Percentiles rank a stretch among this genome's conserved stretches.
Evolutionary conservation across 2,329 filamentous ascomycete species (phyloP).

Genomic region (Aureobasidium sp.): DNA sequence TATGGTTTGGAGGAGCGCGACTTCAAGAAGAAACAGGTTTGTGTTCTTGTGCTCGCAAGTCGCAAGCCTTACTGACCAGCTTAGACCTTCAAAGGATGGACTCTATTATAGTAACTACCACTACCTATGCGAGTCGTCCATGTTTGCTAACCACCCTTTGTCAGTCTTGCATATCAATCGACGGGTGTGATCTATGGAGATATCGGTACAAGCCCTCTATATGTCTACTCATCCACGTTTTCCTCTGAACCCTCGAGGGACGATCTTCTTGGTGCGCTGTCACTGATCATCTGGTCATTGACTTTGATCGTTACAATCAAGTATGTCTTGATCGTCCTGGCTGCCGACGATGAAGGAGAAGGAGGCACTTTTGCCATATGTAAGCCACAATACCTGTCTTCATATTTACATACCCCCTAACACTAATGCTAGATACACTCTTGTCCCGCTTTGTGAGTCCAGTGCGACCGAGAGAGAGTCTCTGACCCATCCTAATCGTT

Average conservation of each 20-base stretch:
- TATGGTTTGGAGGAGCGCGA: slow-evolving; percentile 13
- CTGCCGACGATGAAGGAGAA: slow-evolving; percentile 61
- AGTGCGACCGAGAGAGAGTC: neutral
- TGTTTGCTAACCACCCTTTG: slow-evolving; percentile 4
- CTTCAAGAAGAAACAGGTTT: slow-evolving; percentile 13
- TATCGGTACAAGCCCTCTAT: slow-evolving; percentile 59
- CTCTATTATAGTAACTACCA: slow-evolving; percentile 1
- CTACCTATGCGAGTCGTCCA: neutral
- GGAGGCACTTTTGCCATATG: slow-evolving; percentile 60
- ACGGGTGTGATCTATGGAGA: slow-evolving; percentile 62
- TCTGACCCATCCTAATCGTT: neutral
- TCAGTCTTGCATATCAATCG: slow-evolving; percentile 53
- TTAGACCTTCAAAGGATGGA: slow-evolving; percentile 14
- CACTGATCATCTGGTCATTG: slow-evolving; percentile 60
- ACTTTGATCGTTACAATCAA: slow-evolving; percentile 62
- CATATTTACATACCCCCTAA: neutral
- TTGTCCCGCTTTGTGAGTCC: slow-evolving; percentile 48
- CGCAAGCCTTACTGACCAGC: neutral
- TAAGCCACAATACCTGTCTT: neutral
- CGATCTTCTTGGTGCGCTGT: slow-evolving; percentile 56
- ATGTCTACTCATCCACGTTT: slow-evolving; percentile 63
- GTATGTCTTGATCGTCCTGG: slow-evolving; percentile 57
- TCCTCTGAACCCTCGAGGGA: slow-evolving; percentile 42
- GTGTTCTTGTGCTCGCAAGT: neutral
- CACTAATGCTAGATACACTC: slow-evolving; percentile 38